These are phyloP conservation scores for Punica granatum DNA, from an alignment of 345 rosid genomes.

Conservation along the genomic window DNA sequence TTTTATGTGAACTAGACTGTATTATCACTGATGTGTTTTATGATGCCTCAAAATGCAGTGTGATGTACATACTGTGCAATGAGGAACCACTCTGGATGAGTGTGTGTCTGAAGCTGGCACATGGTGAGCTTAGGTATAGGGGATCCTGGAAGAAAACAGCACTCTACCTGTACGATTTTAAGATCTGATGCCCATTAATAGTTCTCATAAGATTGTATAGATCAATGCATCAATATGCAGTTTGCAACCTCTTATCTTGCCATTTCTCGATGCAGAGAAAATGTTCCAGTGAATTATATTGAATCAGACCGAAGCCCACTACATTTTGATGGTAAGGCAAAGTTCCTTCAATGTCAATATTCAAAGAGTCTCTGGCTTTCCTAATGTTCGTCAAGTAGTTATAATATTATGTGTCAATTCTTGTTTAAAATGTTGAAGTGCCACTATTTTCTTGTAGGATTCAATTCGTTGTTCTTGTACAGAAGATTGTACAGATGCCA, in stretches of 20 bases:
- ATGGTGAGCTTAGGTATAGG: slow-evolving; percentile 50
- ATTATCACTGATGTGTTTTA: neutral
- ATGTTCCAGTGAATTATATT: slow-evolving; percentile 32
- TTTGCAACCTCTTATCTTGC: neutral
- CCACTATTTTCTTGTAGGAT: slow-evolving; percentile 40
- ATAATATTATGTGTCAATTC: neutral
- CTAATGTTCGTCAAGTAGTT: neutral
- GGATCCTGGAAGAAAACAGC: slow-evolving; percentile 90
- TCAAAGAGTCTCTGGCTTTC: neutral
- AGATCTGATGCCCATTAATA: neutral
- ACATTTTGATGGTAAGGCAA: slow-evolving; percentile 56
- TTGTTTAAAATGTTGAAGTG: slow-evolving; percentile 1
- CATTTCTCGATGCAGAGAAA: slow-evolving; percentile 37
- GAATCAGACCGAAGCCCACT: slow-evolving; percentile 30
- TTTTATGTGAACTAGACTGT: neutral
- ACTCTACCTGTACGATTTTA: slow-evolving; percentile 42
- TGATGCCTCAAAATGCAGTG: slow-evolving; percentile 30
- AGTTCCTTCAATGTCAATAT: neutral
- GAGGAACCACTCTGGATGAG: slow-evolving; percentile 97
- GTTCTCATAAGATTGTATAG: neutral
- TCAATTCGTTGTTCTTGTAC: slow-evolving; percentile 72
- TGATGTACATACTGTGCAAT: slow-evolving; percentile 73
- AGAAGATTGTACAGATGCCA: slow-evolving; percentile 80
- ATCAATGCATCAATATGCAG: neutral
- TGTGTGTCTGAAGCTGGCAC: slow-evolving; percentile 43